phyloP scores from a whole-genome alignment of 495 filamentous ascomycete species.

The Penicillium roqueforti region DNA sequence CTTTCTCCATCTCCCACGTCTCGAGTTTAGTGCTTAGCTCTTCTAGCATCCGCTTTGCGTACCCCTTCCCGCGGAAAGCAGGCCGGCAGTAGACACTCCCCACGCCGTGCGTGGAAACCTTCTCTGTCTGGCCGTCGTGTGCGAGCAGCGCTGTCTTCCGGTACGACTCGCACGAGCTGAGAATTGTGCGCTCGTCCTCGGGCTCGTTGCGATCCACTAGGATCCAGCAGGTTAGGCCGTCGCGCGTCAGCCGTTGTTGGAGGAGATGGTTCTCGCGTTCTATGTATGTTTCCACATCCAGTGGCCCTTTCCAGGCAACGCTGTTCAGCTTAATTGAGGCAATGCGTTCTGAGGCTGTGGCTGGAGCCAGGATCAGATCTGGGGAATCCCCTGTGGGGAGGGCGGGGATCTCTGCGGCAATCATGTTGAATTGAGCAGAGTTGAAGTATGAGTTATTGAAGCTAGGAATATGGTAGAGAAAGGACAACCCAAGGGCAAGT shows the following conservation, averaged over 20 bases:
- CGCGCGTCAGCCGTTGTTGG: conserved; percentile 59
- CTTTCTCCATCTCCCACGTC: conserved; percentile 47
- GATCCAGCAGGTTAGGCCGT: conserved; percentile 83
- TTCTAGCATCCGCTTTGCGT: conserved; percentile 68
- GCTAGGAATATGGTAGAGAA: not conserved
- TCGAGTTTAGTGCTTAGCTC: conserved; percentile 51
- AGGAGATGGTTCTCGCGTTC: conserved; percentile 68
- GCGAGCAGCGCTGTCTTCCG: conserved; percentile 66
- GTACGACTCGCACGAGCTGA: conserved; percentile 80
- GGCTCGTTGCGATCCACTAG: conserved; percentile 57
- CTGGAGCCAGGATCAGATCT: conserved; percentile 60
- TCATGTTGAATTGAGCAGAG: conserved; percentile 27
- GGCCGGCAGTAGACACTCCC: conserved; percentile 82
- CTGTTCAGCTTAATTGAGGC: conserved; percentile 65
- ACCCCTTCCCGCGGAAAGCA: conserved; percentile 68
- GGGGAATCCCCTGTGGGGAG: conserved; percentile 59
- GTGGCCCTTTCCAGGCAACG: conserved; percentile 63
- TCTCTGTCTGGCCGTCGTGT: conserved; percentile 46
- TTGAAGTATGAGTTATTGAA: not conserved
- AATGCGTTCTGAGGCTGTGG: conserved; percentile 60
- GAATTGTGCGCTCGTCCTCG: conserved; percentile 54
- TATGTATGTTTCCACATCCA: conserved; percentile 68
- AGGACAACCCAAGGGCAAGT: not conserved
- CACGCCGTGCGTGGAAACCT: conserved; percentile 73
- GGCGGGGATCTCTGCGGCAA: conserved; percentile 28